A percentile compares a stretch with the other conserved stretches of the same genome.
Conservation (phyloP, 495 filamentous ascomycete genomes). For the Trichoderma orchidacearum region DNA sequence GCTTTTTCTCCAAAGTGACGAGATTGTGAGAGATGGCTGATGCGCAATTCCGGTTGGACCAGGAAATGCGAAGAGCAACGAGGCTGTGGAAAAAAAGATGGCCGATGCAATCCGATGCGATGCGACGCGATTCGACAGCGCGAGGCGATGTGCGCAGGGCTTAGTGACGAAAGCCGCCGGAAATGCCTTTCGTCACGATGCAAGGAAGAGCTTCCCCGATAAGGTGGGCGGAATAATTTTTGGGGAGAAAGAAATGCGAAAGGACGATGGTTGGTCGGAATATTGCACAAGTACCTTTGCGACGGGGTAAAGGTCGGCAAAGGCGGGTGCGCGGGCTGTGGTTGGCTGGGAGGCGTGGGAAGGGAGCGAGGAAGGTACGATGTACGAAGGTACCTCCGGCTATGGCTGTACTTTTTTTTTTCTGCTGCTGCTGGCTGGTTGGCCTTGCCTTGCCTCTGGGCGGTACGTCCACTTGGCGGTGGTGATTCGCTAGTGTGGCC, state of each 20-base stretch:
- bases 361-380: neutral
- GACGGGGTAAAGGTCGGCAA: neutral
- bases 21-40: neutral
- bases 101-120: neutral
- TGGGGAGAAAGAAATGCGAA: neutral
- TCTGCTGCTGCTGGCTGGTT: too few species aligned
- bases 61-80: neutral
- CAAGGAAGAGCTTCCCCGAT: neutral
- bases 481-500: neutral
- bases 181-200: slow-evolving; percentile 1
- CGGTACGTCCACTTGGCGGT: neutral
- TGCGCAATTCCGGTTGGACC: neutral
- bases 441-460: too few species aligned
- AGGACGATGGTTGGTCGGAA: neutral
- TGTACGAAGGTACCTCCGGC: too few species aligned
- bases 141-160: slow-evolving; percentile 4
- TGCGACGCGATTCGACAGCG: neutral
- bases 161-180: neutral
- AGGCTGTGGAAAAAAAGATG: neutral
- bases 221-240: neutral
- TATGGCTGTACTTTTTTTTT: too few species aligned
- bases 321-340: neutral
- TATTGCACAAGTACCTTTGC: neutral
- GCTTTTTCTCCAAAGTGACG: neutral
- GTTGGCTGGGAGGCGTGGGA: neutral